Conservation (phyloP, 2,329 filamentous ascomycete genomes). For the Penicillium sp. region DNA sequence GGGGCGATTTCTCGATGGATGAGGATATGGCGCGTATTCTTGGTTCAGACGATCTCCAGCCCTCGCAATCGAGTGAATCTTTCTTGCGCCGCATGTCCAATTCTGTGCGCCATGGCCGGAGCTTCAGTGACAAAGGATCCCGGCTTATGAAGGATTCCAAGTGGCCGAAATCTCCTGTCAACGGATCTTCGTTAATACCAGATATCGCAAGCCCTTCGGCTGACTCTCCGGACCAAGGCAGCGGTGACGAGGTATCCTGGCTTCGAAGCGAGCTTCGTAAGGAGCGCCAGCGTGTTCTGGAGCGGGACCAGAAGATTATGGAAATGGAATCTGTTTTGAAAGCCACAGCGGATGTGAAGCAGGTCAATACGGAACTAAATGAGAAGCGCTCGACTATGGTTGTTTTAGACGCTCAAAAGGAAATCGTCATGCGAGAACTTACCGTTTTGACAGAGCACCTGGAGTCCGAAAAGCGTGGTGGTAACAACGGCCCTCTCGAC, state of each 20-base stretch:
- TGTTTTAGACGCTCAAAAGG: conserved; percentile 88
- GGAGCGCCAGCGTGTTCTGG: conserved; percentile 82
- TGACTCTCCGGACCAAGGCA: conserved; percentile 56
- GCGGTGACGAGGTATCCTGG: conserved; percentile 65
- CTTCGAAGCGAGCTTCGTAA: conserved; percentile 75
- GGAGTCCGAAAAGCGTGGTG: conserved; percentile 77
- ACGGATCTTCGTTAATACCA: conserved; percentile 52
- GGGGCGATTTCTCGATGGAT: conserved; percentile 90
- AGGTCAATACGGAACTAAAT: conserved; percentile 82
- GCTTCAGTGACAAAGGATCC: conserved; percentile 73
- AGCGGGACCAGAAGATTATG: conserved; percentile 83
- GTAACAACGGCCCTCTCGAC: conserved; percentile 78
- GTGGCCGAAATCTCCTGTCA: conserved; percentile 72
- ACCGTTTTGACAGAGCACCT: conserved; percentile 89
- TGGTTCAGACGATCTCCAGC: conserved; percentile 67
- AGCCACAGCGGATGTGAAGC: conserved; percentile 67
- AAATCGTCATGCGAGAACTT: conserved; percentile 91
- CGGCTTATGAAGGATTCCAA: conserved; percentile 65
- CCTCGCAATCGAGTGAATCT: conserved; percentile 65
- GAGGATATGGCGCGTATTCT: conserved; percentile 93
- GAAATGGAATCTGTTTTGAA: conserved; percentile 71
- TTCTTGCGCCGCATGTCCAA: conserved; percentile 90
- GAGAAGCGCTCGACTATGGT: conserved; percentile 97
- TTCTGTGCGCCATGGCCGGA: conserved; percentile 89
- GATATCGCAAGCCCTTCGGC: conserved; percentile 76